Conservation (phyloP, 805 yeast genomes). For the Kuraishia floccosa region DNA sequence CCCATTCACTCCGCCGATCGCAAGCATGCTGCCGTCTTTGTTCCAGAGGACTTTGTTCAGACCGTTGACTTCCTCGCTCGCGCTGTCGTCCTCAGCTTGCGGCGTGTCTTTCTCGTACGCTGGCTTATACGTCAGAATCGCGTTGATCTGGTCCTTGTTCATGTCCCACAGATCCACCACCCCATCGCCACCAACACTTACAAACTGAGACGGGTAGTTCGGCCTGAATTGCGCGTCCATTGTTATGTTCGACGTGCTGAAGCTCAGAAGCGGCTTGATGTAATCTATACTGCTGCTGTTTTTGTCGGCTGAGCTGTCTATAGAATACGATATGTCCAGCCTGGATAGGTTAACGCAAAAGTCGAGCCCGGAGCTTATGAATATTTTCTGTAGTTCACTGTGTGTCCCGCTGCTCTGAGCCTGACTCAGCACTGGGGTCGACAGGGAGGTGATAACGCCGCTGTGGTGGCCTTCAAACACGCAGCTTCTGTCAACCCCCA, state of each 20-base stretch:
- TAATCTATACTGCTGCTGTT: not conserved
- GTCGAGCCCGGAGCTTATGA: slow-evolving; percentile 20
- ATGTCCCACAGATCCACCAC: slow-evolving; percentile 26
- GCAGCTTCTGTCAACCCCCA: slow-evolving; percentile 11
- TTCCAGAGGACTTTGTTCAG: slow-evolving; percentile 5
- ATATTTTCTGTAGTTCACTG: slow-evolving; percentile 5
- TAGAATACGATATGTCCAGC: slow-evolving; percentile 1
- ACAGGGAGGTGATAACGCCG: slow-evolving; percentile 20
- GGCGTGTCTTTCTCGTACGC: not conserved
- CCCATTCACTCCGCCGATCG: slow-evolving; percentile 15
- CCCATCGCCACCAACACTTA: slow-evolving; percentile 19
- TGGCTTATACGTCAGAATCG: not conserved
- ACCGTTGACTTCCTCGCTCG: slow-evolving; percentile 3
- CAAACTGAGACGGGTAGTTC: slow-evolving; percentile 17
- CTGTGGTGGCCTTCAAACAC: slow-evolving; percentile 15
- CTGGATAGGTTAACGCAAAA: slow-evolving; percentile 18
- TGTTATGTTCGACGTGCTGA: slow-evolving; percentile 16
- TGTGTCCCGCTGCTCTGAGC: no score
- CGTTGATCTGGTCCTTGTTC: slow-evolving; percentile 8
- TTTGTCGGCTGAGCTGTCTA: no score
- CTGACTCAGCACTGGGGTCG: no score
- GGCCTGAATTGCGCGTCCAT: slow-evolving; percentile 26
- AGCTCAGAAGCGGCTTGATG: slow-evolving; percentile 5
- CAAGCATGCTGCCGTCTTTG: slow-evolving; percentile 3
- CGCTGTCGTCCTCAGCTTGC: slow-evolving; percentile 7